phyloP scores from a whole-genome alignment of 1,284 basidiomycete genomes.

The Ustilago bromivora region DNA sequence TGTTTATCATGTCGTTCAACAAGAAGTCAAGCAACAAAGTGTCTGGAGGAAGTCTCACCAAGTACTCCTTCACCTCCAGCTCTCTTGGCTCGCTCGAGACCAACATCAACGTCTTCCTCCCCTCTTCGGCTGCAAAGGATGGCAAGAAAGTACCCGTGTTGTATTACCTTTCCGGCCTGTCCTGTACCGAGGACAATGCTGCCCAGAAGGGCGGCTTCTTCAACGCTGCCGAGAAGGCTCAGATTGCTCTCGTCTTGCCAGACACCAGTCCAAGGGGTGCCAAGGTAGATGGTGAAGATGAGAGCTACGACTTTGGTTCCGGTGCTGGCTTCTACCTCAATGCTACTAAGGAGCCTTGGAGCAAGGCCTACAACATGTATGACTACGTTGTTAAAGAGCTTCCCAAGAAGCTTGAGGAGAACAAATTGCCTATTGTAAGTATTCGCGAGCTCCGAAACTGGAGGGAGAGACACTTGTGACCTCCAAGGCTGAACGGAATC shows the following conservation, averaged over 20 bases:
- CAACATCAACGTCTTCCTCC: constrained; percentile 90
- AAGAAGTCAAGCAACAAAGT: constrained; percentile 49
- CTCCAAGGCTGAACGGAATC: not conserved
- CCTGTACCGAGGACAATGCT: constrained; percentile 95
- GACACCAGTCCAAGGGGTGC: constrained; percentile 96
- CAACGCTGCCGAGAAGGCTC: constrained; percentile 54
- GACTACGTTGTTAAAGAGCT: constrained; percentile 60
- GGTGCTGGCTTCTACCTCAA: constrained; percentile 68
- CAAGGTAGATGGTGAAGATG: constrained; percentile 83
- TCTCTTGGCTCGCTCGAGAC: constrained; percentile 83
- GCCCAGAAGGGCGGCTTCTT: constrained; percentile 67
- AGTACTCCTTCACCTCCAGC: constrained; percentile 72
- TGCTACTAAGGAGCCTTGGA: constrained; percentile 64
- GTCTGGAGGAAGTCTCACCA: constrained; percentile 56
- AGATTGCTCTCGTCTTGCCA: constrained; percentile 92
- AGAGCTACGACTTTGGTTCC: constrained; percentile 77
- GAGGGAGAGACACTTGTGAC: not conserved
- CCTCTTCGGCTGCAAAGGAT: constrained; percentile 74
- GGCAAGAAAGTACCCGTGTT: constrained; percentile 78
- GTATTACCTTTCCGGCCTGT: constrained; percentile 90
- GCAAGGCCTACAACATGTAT: constrained; percentile 65
- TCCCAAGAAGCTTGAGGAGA: constrained; percentile 40
- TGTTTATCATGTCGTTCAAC: constrained; percentile 39
- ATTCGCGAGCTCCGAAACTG: not conserved
- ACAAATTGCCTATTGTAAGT: constrained; percentile 55